Percentiles rank a stretch among this genome's conserved stretches.
These are phyloP conservation scores for Backusella australiensis DNA, from an alignment of 192 early-diverging fungal genomes.

Conservation along the genomic window DNA sequence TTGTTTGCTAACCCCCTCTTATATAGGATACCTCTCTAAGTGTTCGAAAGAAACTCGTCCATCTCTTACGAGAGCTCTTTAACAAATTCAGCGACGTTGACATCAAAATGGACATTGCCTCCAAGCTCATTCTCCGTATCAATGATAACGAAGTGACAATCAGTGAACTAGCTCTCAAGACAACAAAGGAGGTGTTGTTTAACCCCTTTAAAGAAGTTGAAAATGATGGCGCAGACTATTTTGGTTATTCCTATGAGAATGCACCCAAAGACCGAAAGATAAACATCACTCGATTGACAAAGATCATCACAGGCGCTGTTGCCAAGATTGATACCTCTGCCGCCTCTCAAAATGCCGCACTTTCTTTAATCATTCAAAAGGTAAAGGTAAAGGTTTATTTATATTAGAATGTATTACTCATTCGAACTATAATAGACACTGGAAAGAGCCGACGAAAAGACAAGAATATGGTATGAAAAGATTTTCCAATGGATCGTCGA, in stretches of 20 bases:
- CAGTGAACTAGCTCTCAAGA: conserved; percentile 66
- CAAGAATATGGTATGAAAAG: conserved; percentile 40
- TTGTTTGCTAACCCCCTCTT: not conserved
- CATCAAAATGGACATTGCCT: conserved; percentile 64
- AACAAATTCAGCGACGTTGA: conserved; percentile 39
- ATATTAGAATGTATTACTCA: not conserved
- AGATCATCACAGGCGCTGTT: conserved; percentile 12
- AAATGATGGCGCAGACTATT: conserved; percentile 7
- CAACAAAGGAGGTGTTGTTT: conserved; percentile 74
- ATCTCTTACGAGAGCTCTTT: conserved; percentile 76
- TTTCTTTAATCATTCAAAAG: conserved; percentile 20
- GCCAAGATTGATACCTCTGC: not conserved
- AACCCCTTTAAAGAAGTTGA: conserved; percentile 40
- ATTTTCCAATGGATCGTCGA: conserved; percentile 71
- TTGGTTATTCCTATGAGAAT: conserved; percentile 12
- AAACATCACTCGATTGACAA: conserved; percentile 11
- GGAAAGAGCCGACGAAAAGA: conserved; percentile 41
- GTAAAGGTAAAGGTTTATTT: not conserved
- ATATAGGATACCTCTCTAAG: conserved; percentile 80
- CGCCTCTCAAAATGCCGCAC: conserved; percentile 33
- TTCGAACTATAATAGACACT: conserved; percentile 25
- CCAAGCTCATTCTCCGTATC: conserved; percentile 67
- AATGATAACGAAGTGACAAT: conserved; percentile 61
- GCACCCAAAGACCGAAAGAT: conserved; percentile 1
- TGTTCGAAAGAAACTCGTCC: conserved; percentile 87